Base-by-base conservation (phyloP, 768 basidiomycete species). In the Cystobasidiopsis lactophilus region DNA sequence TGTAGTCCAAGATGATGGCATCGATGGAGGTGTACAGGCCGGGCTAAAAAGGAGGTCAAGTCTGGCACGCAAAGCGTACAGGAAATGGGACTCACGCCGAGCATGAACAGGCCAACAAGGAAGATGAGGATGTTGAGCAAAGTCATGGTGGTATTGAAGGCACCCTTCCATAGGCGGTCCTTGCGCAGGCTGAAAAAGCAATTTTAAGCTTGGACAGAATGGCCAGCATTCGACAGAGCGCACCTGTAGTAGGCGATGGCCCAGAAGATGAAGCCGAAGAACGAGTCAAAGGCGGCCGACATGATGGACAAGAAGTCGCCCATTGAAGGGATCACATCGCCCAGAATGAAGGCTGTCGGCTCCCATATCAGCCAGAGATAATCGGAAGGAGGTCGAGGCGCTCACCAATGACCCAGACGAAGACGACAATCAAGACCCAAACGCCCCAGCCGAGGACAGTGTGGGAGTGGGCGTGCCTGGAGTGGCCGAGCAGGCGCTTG, bases 261-360 rank as follows among this genome's bases (percentile, higher is more conserved):
- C 52, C 52, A 57, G 46, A 54, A 54, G 49, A 59, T 59, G 37
- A 58, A 59, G 33, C 58, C 58, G 39, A 57, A 59, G 56, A 57
- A 58, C 11, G 24, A 52, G 43, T 53, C 51, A 35, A 53, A 49
- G 18, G 45, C 44, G 19, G 47, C 53, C 7, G 23, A 27, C 35
- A 54, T 10, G 50, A 54, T 52, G 27, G 16, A 9, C 14, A 55
- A 31, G 54, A 55, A 52, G 50, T 51, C 54, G 21, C 54, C 50
- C 54, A 51, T 55, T 3, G 29, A 44, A 21, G 55, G 57, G 30
- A 56, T 53, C 3, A 40, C 48, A 3, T 56, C 41, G 18, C 29
- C 50, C 21, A 50, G 13, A 29, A 50, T 30, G 41, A 48, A 49
- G 13, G 16, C 7, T 7, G 33, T 16, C 33, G 16, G 33, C 33